A percentile compares a stretch with the other conserved stretches of the same genome.
phyloP scores from a whole-genome alignment of 805 yeast genomes.

The Kuraishia capsulata region DNA sequence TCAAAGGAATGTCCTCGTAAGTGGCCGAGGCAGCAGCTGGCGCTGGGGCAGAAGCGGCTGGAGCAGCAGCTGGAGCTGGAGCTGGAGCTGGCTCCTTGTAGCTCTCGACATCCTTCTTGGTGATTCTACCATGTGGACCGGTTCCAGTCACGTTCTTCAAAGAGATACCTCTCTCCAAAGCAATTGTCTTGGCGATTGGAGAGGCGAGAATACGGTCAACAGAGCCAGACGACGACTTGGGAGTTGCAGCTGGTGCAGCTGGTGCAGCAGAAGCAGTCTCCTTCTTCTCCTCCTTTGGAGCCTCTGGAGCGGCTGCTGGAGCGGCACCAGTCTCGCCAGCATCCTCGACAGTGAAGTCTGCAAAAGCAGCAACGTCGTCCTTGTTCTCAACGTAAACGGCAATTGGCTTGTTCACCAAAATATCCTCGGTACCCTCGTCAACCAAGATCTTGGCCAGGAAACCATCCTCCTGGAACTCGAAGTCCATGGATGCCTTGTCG shows the following conservation, averaged over 20 bases:
- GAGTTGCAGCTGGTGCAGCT: slow-evolving; percentile 20
- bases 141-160: slow-evolving; percentile 81
- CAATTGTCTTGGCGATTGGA: slow-evolving; percentile 89
- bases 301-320: slow-evolving; percentile 34
- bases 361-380: slow-evolving; percentile 81
- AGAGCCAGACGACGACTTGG: slow-evolving; percentile 25
- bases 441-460: slow-evolving; percentile 79
- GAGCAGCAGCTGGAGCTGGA: slow-evolving; percentile 27
- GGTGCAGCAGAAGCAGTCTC: slow-evolving; percentile 20
- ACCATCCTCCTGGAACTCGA: slow-evolving; percentile 97
- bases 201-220: slow-evolving; percentile 82
- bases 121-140: slow-evolving; percentile 93
- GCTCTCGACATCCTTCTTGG: slow-evolving; percentile 82
- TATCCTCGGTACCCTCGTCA: slow-evolving; percentile 78
- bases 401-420: slow-evolving; percentile 92
- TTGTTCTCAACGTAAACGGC: slow-evolving; percentile 92
- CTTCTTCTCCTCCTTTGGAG: slow-evolving; percentile 11
- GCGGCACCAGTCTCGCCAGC: slow-evolving; percentile 47
- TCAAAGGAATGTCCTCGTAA: slow-evolving; percentile 77
- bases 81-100: slow-evolving; percentile 39
- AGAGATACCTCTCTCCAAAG: slow-evolving; percentile 85
- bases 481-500: slow-evolving; percentile 97
- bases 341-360: slow-evolving; percentile 73
- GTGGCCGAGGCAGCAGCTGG: slow-evolving; percentile 44
- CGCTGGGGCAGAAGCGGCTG: slow-evolving; percentile 36